Conservation (phyloP, 2,329 filamentous ascomycete genomes). For the Hypoxylon sp. region DNA sequence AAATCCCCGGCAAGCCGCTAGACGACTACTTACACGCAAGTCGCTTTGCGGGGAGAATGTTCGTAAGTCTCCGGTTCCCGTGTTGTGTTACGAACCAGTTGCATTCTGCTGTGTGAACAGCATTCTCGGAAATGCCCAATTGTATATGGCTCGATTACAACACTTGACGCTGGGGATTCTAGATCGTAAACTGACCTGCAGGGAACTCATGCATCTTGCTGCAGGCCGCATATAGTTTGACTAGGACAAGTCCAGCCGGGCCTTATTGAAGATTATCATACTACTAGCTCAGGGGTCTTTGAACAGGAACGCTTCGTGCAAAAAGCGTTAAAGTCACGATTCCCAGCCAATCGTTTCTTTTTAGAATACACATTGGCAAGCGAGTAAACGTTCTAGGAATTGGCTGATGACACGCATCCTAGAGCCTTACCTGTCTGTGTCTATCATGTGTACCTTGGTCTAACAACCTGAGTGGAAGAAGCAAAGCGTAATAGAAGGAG, state of each 20-base stretch:
- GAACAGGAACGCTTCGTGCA: conserved; percentile 5
- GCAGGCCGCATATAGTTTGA: conserved; percentile 17
- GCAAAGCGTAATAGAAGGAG: not conserved
- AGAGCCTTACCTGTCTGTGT: not conserved
- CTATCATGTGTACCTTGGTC: not conserved
- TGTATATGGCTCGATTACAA: conserved; percentile 39
- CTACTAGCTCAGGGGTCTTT: conserved; percentile 8
- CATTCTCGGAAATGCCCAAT: conserved; percentile 19
- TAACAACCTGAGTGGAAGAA: not conserved
- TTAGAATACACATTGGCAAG: not conserved
- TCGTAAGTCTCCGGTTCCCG: conserved; percentile 6
- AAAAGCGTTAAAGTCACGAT: not conserved
- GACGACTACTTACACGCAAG: not conserved
- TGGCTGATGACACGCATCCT: not conserved
- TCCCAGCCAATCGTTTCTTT: not conserved
- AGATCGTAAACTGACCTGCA: conserved; percentile 39
- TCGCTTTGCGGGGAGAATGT: conserved; percentile 1
- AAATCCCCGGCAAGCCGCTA: not conserved
- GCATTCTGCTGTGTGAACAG: conserved; percentile 21
- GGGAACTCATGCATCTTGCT: conserved; percentile 28
- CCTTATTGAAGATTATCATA: conserved; percentile 9
- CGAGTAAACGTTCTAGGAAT: conserved; percentile 14
- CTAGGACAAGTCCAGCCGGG: conserved; percentile 9
- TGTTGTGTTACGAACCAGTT: conserved; percentile 25
- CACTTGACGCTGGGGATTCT: conserved; percentile 25